These are phyloP conservation scores for Prunella vulgaris DNA, from an alignment of 257 asterid species.

Conservation along the genomic window DNA sequence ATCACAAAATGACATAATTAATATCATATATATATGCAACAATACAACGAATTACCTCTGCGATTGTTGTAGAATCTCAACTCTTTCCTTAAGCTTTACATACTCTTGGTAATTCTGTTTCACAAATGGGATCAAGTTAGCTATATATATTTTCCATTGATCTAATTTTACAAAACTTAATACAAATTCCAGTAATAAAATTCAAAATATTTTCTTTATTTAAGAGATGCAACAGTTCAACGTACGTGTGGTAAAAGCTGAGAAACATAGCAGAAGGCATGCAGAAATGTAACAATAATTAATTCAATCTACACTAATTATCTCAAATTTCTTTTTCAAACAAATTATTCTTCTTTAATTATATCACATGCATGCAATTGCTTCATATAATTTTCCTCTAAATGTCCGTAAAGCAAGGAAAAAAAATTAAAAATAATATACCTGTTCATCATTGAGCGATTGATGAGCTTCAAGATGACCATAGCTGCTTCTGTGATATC, in stretches of 20 bases:
- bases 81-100: conserved; percentile 53
- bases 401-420: too few species aligned
- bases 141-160: not conserved
- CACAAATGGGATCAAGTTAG: not conserved
- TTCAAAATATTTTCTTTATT: not conserved
- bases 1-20: not conserved
- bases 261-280: not conserved
- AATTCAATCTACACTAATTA: not conserved
- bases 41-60: conserved; percentile 43
- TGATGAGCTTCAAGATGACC: conserved; percentile 35
- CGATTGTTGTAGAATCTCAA: conserved; percentile 54
- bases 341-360: not conserved
- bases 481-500: conserved; percentile 49
- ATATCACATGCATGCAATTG: too few species aligned
- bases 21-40: not conserved
- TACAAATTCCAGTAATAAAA: not conserved
- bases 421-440: not conserved
- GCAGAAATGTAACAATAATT: too few species aligned
- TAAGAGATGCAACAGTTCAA: not conserved
- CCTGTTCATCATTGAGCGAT: conserved; percentile 41
- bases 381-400: too few species aligned
- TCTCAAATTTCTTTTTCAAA: not conserved
- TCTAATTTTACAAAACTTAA: not conserved
- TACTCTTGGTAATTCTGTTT: conserved; percentile 58
- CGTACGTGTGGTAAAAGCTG: not conserved